Evolutionary conservation across 2,329 filamentous ascomycete genomes (phyloP).

Genomic region (Immersiporthe knoxdaviesiana): DNA sequence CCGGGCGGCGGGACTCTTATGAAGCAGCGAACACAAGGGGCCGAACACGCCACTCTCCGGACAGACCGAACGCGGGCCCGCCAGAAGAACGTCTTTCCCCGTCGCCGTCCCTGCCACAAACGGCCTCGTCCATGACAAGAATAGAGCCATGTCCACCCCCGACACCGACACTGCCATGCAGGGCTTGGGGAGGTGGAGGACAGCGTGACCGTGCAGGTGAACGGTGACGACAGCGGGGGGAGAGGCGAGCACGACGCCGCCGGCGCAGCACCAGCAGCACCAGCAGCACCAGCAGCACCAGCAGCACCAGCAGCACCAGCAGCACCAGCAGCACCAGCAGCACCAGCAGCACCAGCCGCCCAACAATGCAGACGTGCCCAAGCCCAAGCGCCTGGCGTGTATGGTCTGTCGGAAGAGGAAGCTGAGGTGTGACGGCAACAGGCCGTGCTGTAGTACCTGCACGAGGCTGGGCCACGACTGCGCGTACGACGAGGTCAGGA

Average conservation of each 20-base stretch:
- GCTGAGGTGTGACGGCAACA: conserved; percentile 82
- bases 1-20: background rate
- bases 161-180: conserved; percentile 42
- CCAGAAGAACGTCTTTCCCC: background rate
- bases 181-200: conserved; percentile 27
- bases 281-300: conserved; percentile 44
- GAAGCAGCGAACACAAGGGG: background rate
- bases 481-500: conserved; percentile 87
- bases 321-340: conserved; percentile 41
- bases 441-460: conserved; percentile 87
- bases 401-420: conserved; percentile 93
- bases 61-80: conserved; percentile 2
- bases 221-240: conserved; percentile 37
- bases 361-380: conserved; percentile 64
- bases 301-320: conserved; percentile 41
- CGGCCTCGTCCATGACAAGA: conserved; percentile 17
- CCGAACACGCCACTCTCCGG: conserved; percentile 1
- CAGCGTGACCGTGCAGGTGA: conserved; percentile 23
- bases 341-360: conserved; percentile 43
- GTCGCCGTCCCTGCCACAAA: conserved; percentile 1
- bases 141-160: conserved; percentile 41
- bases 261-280: conserved; percentile 43
- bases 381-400: conserved; percentile 92
- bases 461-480: conserved; percentile 84
- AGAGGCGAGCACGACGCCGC: conserved; percentile 39